A percentile compares a stretch with the other conserved stretches of the same genome.
Evolutionary conservation across 2,329 filamentous ascomycete genomes (phyloP).

Genomic region (Pestalotiopsis sp.): DNA sequence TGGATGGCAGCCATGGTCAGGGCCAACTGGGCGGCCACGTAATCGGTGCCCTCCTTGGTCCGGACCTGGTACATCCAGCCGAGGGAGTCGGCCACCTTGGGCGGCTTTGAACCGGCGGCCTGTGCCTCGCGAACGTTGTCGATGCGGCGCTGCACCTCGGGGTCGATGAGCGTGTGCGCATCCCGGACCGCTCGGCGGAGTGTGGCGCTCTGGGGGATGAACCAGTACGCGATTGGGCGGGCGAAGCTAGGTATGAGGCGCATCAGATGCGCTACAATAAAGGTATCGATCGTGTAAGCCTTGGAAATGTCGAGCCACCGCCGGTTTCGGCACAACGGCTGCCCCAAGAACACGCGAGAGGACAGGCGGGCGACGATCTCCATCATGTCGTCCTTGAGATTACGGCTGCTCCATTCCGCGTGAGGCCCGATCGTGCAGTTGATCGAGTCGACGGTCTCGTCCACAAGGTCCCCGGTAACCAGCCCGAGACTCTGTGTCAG

Average conservation of each 20-base stretch:
- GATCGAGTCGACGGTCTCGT: constrained; percentile 21
- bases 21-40: constrained; percentile 36
- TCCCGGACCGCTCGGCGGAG: constrained; percentile 39
- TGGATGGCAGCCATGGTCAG: constrained; percentile 43
- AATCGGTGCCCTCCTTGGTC: constrained; percentile 32
- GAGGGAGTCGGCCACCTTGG: constrained; percentile 39
- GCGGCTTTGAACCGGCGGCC: constrained; percentile 29
- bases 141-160: constrained; percentile 32
- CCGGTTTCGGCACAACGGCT: constrained; percentile 44
- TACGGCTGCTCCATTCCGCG: constrained; percentile 41
- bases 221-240: constrained; percentile 44
- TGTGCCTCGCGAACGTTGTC: constrained; percentile 25
- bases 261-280: constrained; percentile 39
- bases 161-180: constrained; percentile 37
- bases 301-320: constrained; percentile 48
- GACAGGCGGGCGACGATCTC: constrained; percentile 50
- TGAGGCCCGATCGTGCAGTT: constrained; percentile 33
- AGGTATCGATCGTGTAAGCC: constrained; percentile 41
- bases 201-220: constrained; percentile 42
- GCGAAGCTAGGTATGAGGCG: constrained; percentile 41
- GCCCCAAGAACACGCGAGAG: constrained; percentile 50
- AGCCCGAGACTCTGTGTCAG: not conserved
- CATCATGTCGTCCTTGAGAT: constrained; percentile 39
- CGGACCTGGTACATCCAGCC: constrained; percentile 45
- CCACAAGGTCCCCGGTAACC: not conserved